These are phyloP conservation scores for Tubosaeta brunneosetosa DNA, from an alignment of 768 basidiomycete genomes.

Conservation along the genomic window DNA sequence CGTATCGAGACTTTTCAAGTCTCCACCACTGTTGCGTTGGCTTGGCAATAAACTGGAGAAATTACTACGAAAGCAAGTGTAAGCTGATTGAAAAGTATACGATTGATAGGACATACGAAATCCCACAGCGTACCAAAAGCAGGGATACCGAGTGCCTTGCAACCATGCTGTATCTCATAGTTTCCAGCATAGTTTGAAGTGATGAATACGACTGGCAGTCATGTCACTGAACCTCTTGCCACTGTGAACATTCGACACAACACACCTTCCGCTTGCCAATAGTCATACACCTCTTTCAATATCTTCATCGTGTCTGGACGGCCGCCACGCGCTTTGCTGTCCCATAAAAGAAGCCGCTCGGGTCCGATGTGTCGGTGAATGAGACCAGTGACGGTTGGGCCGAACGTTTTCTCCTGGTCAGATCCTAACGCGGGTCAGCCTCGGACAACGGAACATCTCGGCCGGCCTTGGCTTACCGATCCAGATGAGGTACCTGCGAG, in stretches of 20 bases:
- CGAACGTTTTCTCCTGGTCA: constrained; percentile 82
- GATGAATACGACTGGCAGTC: constrained; percentile 61
- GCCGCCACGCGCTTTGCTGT: constrained; percentile 67
- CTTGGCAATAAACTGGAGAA: background rate
- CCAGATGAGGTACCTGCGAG: constrained; percentile 70
- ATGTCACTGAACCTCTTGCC: background rate
- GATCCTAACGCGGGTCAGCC: constrained; percentile 43
- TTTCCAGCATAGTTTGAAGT: constrained; percentile 82
- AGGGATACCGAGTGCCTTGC: constrained; percentile 64
- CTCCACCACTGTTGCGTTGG: too few relatives aligned
- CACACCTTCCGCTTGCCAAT: constrained; percentile 68
- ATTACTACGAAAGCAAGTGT: constrained; percentile 19
- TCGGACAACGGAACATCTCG: background rate
- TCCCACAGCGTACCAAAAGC: constrained; percentile 71
- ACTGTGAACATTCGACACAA: background rate
- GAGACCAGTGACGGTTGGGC: constrained; percentile 69
- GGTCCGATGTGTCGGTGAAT: constrained; percentile 69
- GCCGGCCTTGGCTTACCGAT: constrained; percentile 43
- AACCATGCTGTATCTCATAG: constrained; percentile 74
- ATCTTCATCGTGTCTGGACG: constrained; percentile 77
- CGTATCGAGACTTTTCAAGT: too few relatives aligned
- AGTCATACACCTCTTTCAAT: constrained; percentile 60
- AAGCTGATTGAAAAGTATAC: constrained; percentile 2
- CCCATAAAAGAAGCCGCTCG: constrained; percentile 73
- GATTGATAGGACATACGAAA: constrained; percentile 38